Base-by-base conservation (phyloP, 1,284 basidiomycete genomes). In the Chiua sp. region DNA sequence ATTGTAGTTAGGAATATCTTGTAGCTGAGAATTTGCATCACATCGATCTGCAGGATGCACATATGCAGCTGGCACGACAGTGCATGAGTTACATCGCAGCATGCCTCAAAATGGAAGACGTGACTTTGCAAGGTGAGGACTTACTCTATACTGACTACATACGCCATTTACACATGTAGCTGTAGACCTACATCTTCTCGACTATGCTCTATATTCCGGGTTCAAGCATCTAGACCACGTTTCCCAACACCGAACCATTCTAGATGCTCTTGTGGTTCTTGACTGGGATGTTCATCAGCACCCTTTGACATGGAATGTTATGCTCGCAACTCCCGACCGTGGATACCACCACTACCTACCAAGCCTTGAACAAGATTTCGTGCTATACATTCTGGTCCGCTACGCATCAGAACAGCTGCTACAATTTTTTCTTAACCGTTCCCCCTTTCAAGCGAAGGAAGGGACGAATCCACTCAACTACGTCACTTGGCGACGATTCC, bases 381-480 rank as follows among this genome's bases (percentile, higher is more conserved):
- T n/a, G n/a, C n/a, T n/a, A n/a, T n/a, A 44, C n/a, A 47, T 65
- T 26, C 55, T 68, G 7, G 53, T 67, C 1, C 33, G 18, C 7
- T 59, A 48, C 18, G 59, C 57, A 8, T 22, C 59, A 0, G 46
- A 39, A 8, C 32, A 30, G 10, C 54, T 63, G 1, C 49, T 65
- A 2, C 51, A 28, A 13, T 32, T 33, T 7, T 58, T 39, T 11
- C 32, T 66, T 2, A 39, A 35, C 1, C 22, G 7, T 4, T 8
- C 3, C 20, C 20, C 2, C 1, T 63, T n/a, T 3, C 18, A 16
- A 18, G 3, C n/a, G 3, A 63, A 56, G 51, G 47, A 56, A 7
- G 57, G 60, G 8, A 68, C 49, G 1, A 68, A 65, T 18, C 65
- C 63, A 0, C 63, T 65, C 16, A 44, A 46, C 18, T 65, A 65